Evolutionary conservation across 306 rosid genomes (phyloP), one percentile per base, ranked within the genome.

Genomic region (Fragaria vesca): DNA sequence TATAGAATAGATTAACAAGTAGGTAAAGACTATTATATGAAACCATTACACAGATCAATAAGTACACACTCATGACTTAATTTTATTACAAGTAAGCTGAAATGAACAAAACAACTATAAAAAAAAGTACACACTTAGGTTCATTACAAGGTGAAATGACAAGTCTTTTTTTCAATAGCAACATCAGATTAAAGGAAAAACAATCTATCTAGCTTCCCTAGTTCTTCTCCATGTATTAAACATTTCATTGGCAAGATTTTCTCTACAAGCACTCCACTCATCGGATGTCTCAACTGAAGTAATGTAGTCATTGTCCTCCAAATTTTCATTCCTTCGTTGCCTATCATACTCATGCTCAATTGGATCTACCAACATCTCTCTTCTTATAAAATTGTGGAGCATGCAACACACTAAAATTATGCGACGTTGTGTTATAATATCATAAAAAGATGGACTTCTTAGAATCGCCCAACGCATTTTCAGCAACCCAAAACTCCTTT

Each of bases 391-490:
- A 43, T 69, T 69, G 1, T 43, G 73, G 16, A 69, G 20, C 26
- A 69, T 40, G 50, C 73, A 43, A 43, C 73, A 63, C 20, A 43
- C 20, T 4, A 55, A 38, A 20, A 69, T 69, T 1, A 69, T 69
- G 17, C 12, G 47, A 21, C 36, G 50, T 12, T 69, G 72, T 42
- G 72, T 42, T 12, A 6, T 42, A 43, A 68, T 20, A 20, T 18
- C 50, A 68, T 42, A 68, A 40, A 38, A 68, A 17, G 32, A 68
- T 42, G 21, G 45, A 38, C 51, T 68, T 42, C 72, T 21, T 16
- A 48, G 40, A 46, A 46, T 71, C 50, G 15, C 43, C 75, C 43
- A 71, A 11, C 42, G 46, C 48, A n/a, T 38, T 68, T 68, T 68
- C 11, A 68, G 48, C 12, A 68, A 24, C 4, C 72, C 40, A 40